Percentiles rank a stretch among this genome's conserved stretches.
Evolutionary conservation across 2,329 filamentous ascomycete genomes (phyloP).

Genomic region (Trichoderma sp.): DNA sequence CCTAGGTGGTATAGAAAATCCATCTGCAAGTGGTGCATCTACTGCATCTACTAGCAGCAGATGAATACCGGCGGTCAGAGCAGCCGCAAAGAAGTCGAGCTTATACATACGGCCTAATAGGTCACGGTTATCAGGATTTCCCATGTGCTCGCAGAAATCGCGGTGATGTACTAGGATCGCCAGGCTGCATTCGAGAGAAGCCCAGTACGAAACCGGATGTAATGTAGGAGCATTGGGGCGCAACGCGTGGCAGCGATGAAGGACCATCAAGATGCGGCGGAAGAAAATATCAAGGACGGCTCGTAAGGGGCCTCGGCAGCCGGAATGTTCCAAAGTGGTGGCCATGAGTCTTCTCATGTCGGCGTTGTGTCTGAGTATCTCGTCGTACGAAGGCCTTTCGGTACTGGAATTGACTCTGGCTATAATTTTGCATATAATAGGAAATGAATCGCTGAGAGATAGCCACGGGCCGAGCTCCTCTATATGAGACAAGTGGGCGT

Average conservation of each 20-base stretch:
- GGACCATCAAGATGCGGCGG: constrained; percentile 1
- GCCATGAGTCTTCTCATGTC: not conserved
- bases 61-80: not conserved
- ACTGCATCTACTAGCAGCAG: not conserved
- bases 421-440: constrained; percentile 1
- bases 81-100: not conserved
- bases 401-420: not conserved
- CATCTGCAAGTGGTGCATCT: constrained; percentile 1
- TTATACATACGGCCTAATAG: not conserved
- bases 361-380: not conserved
- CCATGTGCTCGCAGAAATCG: not conserved
- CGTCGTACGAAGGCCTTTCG: not conserved
- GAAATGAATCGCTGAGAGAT: not conserved
- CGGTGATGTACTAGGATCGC: constrained; percentile 5
- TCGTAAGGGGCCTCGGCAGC: not conserved
- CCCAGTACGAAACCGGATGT: constrained; percentile 2
- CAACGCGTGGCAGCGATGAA: constrained; percentile 2
- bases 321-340: not conserved
- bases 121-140: not conserved
- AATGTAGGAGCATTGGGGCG: not conserved
- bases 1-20: not conserved
- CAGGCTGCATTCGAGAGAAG: constrained; percentile 5
- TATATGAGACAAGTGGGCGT: not conserved
- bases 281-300: not conserved
- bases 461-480: not conserved